These are phyloP conservation scores for Kalaharituber pfeilii DNA, from an alignment of 2,329 filamentous ascomycete genomes.

Conservation along the genomic window DNA sequence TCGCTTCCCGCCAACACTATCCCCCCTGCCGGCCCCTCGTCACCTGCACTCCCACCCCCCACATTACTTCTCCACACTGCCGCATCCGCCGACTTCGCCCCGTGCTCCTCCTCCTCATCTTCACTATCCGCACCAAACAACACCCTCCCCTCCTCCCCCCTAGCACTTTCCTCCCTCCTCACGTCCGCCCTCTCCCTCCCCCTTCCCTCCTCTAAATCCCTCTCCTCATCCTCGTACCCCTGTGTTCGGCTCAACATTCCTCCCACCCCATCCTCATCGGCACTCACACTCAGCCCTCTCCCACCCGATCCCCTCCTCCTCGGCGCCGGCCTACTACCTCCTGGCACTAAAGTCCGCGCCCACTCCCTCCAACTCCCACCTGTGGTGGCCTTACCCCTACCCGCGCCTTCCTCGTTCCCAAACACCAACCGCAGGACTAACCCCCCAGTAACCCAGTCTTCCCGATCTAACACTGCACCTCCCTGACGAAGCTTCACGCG, in stretches of 20 bases:
- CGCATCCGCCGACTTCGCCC: slow-evolving; percentile 9
- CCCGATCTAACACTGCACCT: slow-evolving; percentile 63
- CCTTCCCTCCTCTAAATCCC: not conserved
- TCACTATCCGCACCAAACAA: slow-evolving; percentile 24
- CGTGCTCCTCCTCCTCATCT: slow-evolving; percentile 23
- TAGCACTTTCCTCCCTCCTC: slow-evolving; percentile 20
- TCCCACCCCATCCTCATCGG: slow-evolving; percentile 12
- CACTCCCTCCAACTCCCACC: slow-evolving; percentile 9
- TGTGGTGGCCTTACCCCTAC: not conserved
- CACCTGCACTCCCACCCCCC: not conserved
- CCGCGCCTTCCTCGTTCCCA: slow-evolving; percentile 1
- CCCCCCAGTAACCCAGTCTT: slow-evolving; percentile 75
- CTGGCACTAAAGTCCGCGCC: slow-evolving; percentile 4
- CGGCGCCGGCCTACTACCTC: not conserved
- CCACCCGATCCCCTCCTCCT: not conserved
- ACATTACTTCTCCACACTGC: not conserved
- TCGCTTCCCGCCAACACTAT: not conserved
- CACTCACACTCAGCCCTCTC: slow-evolving; percentile 17
- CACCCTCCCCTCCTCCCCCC: slow-evolving; percentile 27
- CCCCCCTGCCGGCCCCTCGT: not conserved
- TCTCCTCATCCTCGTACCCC: not conserved
- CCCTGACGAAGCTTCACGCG: slow-evolving; percentile 82
- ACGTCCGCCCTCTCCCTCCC: not conserved
- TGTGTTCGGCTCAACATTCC: slow-evolving; percentile 2
- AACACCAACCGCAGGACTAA: slow-evolving; percentile 36